phyloP scores from a whole-genome alignment of 495 filamentous ascomycete species.

The Aspergillus nidulans region DNA sequence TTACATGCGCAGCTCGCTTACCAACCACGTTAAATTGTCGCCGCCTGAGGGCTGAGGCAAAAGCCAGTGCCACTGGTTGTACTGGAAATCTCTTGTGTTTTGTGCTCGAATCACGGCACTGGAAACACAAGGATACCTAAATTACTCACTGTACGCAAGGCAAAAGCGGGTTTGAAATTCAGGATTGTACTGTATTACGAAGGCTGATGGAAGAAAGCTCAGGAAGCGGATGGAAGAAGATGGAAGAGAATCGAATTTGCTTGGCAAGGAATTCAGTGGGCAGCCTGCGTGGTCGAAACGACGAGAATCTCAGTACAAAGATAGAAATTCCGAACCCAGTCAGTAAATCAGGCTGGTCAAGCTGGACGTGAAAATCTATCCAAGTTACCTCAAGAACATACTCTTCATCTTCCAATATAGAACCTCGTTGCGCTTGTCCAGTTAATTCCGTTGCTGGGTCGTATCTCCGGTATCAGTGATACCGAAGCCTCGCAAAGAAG shows the following conservation, averaged over 20 bases:
- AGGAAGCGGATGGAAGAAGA: conserved; percentile 33
- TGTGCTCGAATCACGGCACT: not conserved
- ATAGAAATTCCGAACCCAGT: conserved; percentile 7
- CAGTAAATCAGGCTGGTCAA: not conserved
- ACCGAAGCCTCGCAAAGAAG: conserved; percentile 4
- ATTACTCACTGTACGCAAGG: not conserved
- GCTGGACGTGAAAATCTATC: conserved; percentile 3
- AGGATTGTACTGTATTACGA: not conserved
- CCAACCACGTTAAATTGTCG: not conserved
- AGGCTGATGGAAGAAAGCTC: conserved; percentile 14
- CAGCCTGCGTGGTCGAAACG: conserved; percentile 24
- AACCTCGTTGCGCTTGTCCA: not conserved
- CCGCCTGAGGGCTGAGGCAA: conserved; percentile 8
- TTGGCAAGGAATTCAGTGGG: conserved; percentile 23
- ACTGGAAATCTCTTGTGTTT: not conserved
- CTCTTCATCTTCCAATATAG: conserved; percentile 2
- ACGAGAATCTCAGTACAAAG: conserved; percentile 13
- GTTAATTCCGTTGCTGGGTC: conserved; percentile 1
- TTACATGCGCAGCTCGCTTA: too few species aligned
- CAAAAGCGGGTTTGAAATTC: not conserved
- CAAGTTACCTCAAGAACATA: not conserved
- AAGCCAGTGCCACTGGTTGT: not conserved
- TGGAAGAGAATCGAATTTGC: conserved; percentile 32
- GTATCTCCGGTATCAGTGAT: conserved; percentile 17
- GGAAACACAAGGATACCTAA: not conserved